Conservation (phyloP, 2,329 filamentous ascomycete species). For the Colletotrichum sp. region DNA sequence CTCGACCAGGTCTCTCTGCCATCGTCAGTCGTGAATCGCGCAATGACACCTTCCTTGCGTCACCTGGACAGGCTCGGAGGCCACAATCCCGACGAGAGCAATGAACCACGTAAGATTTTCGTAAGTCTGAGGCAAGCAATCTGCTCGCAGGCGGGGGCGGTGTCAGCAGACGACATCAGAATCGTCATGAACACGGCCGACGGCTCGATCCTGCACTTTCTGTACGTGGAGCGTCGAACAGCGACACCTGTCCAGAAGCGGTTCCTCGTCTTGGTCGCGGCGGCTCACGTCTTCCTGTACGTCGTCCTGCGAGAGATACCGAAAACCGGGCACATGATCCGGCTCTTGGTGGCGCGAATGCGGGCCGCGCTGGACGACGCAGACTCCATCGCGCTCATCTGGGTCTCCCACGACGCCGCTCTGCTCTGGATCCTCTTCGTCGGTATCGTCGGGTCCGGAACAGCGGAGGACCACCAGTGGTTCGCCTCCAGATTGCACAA, state of each 20-base stretch:
- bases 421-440: conserved; percentile 21
- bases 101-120: conserved; percentile 13
- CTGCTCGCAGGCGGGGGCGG: background rate
- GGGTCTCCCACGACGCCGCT: background rate
- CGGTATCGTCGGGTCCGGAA: conserved; percentile 15
- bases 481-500: background rate
- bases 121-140: conserved; percentile 15
- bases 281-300: conserved; percentile 21
- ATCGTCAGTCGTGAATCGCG: background rate
- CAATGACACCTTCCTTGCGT: conserved; percentile 4
- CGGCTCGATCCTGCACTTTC: conserved; percentile 17
- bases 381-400: conserved; percentile 4
- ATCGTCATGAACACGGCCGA: conserved; percentile 23
- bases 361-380: conserved; percentile 13
- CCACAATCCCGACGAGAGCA: background rate
- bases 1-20: conserved; percentile 20
- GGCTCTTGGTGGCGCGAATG: conserved; percentile 10
- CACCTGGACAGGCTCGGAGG: conserved; percentile 13
- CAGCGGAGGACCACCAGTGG: background rate
- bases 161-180: conserved; percentile 19
- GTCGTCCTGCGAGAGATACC: conserved; percentile 16
- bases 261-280: conserved; percentile 10
- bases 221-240: conserved; percentile 7
- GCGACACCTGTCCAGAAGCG: conserved; percentile 4
- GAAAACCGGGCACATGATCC: conserved; percentile 16